Percentiles rank a stretch among this genome's conserved stretches.
phyloP scores from a whole-genome alignment of 2,329 filamentous ascomycete genomes.

The Didymella lethalis region DNA sequence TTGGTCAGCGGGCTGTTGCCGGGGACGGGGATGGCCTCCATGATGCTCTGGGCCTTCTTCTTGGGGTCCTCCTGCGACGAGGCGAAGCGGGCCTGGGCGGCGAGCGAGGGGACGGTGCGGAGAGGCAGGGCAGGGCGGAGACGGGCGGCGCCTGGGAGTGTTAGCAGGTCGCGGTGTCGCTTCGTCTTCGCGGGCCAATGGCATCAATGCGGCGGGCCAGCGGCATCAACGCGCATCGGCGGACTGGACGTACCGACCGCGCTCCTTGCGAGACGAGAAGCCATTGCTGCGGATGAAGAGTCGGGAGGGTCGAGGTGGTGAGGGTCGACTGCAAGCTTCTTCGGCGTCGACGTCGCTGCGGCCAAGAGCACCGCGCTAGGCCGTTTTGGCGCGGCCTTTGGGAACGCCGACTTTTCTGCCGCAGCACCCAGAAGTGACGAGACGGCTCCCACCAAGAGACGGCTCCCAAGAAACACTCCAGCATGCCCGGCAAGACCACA shows the following conservation, averaged over 20 bases:
- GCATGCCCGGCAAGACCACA: slow-evolving; percentile 49
- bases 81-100: slow-evolving; percentile 72
- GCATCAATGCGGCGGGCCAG: slow-evolving; percentile 30
- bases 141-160: slow-evolving; percentile 78
- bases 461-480: not conserved
- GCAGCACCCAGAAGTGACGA: not conserved
- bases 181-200: slow-evolving; percentile 49
- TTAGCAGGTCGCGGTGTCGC: not conserved
- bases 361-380: slow-evolving; percentile 36
- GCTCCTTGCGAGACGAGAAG: slow-evolving; percentile 95
- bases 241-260: slow-evolving; percentile 78
- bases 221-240: slow-evolving; percentile 20
- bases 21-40: slow-evolving; percentile 90
- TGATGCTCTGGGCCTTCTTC: slow-evolving; percentile 94
- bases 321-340: slow-evolving; percentile 22
- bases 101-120: slow-evolving; percentile 77
- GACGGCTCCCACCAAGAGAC: not conserved
- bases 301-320: slow-evolving; percentile 45
- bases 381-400: not conserved
- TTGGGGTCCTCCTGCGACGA: slow-evolving; percentile 90
- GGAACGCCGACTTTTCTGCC: slow-evolving; percentile 6
- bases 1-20: slow-evolving; percentile 93
- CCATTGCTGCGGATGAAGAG: slow-evolving; percentile 75
- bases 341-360: slow-evolving; percentile 28
- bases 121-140: slow-evolving; percentile 78